Base-by-base conservation (phyloP, 352 stramenopile genomes). In the Pythium oligandrum region DNA sequence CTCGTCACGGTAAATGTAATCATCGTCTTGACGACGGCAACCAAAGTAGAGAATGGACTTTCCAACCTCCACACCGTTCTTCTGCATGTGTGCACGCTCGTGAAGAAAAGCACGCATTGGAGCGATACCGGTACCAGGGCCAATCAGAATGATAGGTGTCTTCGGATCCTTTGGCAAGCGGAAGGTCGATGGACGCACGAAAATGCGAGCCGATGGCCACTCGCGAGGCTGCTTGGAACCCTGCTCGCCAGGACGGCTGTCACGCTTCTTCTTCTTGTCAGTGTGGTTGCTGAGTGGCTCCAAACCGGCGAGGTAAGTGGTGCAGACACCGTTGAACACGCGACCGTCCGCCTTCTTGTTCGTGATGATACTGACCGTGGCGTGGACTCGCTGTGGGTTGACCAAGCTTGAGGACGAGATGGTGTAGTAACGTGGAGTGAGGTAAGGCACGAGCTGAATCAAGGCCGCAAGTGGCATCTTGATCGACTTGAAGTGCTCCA, bases 61-160 rank as follows among this genome's bases (percentile, higher is more conserved):
- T 26, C 95, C 93, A 30, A 98, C 68, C 6, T 30, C 54, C 2
- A 78, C 45, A 4, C 75, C 83, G 12, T 67, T 73, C 36, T 77
- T 53, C 33, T 80, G 64, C 65, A 94, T 83, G 55, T 93, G 69
- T 4, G 76, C 65, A 53, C 96, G 84, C 70, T 99, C 96, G 61
- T 98, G 96, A 33, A 99, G 68, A 58, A 99, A 88, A 2, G 96
- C 96, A 42, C 96, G 79, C 91, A 99, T 98, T 0, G 96, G 96
- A 12, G 96, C 97, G 45, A 99, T 96, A 40, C 97, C 97, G 11
- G 97, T 99, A 33, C 96, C 97, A 1, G 96, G 95, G 3, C 96
- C 96, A 53, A 99, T 96, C 32, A 95, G 51, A 30, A 99, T 90
- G 40, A 99, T 88, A 7, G 97, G 97, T 39, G 78, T 95, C 31